These are phyloP conservation scores for Tubosaeta sp. DNA, from an alignment of 768 basidiomycete species.

Conservation along the genomic window DNA sequence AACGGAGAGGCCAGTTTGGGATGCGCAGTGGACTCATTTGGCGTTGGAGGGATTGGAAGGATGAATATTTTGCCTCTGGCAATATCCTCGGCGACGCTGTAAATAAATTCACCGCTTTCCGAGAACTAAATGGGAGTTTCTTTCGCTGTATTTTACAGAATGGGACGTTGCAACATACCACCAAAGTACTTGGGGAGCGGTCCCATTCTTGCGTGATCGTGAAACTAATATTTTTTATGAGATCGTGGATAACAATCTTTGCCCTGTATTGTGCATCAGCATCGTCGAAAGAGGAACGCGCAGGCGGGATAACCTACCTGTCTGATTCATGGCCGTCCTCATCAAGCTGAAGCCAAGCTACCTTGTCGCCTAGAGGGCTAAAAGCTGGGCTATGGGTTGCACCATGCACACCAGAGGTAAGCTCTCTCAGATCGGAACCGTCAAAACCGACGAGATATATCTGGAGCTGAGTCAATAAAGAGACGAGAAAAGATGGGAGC, in stretches of 20 bases:
- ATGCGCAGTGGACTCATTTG: slow-evolving; percentile 47
- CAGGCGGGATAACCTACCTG: slow-evolving; percentile 38
- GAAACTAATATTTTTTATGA: slow-evolving; percentile 59
- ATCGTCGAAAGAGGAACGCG: background rate
- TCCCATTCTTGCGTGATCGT: slow-evolving; percentile 85
- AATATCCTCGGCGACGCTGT: slow-evolving; percentile 72
- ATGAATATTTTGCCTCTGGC: slow-evolving; percentile 74
- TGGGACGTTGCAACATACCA: slow-evolving; percentile 4
- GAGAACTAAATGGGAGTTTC: slow-evolving; percentile 54
- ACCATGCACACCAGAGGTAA: slow-evolving; percentile 84
- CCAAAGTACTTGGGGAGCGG: slow-evolving; percentile 49
- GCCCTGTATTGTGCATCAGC: slow-evolving; percentile 38
- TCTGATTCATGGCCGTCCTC: slow-evolving; percentile 90
- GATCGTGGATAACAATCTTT: slow-evolving; percentile 77
- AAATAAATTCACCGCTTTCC: slow-evolving; percentile 61
- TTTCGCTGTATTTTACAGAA: background rate
- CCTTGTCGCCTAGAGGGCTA: slow-evolving; percentile 60
- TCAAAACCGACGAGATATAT: slow-evolving; percentile 65
- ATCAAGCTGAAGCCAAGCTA: slow-evolving; percentile 85
- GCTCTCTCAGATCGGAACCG: slow-evolving; percentile 51
- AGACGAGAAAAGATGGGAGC: background rate
- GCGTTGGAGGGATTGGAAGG: slow-evolving; percentile 63
- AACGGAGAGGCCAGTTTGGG: slow-evolving; percentile 42
- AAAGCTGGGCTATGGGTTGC: slow-evolving; percentile 75
- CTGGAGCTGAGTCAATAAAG: slow-evolving; percentile 33